phyloP scores from a whole-genome alignment of 257 asterid species.

The Solanum chmielewskii region DNA sequence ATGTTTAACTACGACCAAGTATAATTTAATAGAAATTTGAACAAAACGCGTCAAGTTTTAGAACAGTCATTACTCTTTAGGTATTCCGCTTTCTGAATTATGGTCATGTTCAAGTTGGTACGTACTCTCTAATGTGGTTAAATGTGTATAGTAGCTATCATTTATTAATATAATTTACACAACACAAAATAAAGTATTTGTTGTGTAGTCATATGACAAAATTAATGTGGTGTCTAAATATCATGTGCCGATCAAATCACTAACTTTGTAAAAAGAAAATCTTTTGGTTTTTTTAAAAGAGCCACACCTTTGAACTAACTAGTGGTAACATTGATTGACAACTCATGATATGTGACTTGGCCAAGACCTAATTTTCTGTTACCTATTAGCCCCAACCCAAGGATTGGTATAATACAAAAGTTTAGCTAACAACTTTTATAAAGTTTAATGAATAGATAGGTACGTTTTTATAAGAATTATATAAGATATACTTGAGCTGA shows the following conservation, averaged over 20 bases:
- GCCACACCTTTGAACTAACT: neutral
- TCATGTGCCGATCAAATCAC: neutral
- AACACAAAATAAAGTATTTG: neutral
- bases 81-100: too few species aligned
- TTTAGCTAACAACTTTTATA: too few species aligned
- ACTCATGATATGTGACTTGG: neutral
- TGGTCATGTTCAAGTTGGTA: too few species aligned
- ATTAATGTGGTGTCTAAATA: neutral
- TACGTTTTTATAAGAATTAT: too few species aligned
- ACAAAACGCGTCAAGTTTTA: too few species aligned
- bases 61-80: too few species aligned
- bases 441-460: too few species aligned
- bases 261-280: neutral
- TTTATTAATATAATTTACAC: too few species aligned
- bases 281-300: neutral
- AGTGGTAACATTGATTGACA: neutral
- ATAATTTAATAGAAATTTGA: too few species aligned
- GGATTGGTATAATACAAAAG: neutral
- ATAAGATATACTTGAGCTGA: neutral
- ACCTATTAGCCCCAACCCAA: neutral
- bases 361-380: neutral
- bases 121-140: too few species aligned
- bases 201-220: neutral
- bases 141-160: too few species aligned
- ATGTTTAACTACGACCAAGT: too few species aligned